Conservation (phyloP, 179 eudicot species). For the Corrigiola litoralis region DNA sequence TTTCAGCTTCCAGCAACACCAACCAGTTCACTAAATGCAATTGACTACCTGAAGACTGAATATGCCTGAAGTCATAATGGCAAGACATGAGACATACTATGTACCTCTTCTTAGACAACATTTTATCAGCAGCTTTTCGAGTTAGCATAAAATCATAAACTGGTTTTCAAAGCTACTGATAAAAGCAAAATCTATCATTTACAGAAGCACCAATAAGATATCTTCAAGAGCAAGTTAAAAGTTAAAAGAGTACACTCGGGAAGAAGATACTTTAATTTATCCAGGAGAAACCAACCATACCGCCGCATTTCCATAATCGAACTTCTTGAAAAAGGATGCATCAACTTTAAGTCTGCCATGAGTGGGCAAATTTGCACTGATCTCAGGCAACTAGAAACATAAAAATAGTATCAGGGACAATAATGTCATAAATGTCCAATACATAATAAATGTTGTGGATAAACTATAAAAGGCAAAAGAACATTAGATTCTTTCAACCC, state of each 20-base stretch:
- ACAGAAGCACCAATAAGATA: neutral
- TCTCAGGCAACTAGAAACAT: conserved; percentile 68
- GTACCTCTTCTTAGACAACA: neutral
- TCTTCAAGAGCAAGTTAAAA: neutral
- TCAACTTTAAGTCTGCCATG: conserved; percentile 61
- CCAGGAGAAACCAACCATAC: conserved; percentile 33
- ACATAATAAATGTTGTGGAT: neutral
- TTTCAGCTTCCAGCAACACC: too few relatives aligned
- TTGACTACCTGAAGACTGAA: too few relatives aligned
- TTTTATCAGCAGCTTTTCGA: neutral
- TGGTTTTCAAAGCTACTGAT: neutral
- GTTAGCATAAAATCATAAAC: neutral
- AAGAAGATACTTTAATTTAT: neutral
- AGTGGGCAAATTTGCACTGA: conserved; percentile 49
- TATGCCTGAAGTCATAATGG: too few relatives aligned
- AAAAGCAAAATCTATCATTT: neutral
- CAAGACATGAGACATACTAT: too few relatives aligned
- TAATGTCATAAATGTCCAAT: neutral
- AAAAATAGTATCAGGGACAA: neutral
- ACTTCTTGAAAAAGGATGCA: conserved; percentile 80
- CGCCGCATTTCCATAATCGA: conserved; percentile 72
- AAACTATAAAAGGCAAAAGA: too few relatives aligned
- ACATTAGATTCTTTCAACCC: too few relatives aligned
- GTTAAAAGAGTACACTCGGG: neutral
- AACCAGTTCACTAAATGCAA: too few relatives aligned